Percentiles rank a stretch among this genome's conserved stretches.
phyloP scores from a whole-genome alignment of 306 rosid genomes.

The Quercus ilex region DNA sequence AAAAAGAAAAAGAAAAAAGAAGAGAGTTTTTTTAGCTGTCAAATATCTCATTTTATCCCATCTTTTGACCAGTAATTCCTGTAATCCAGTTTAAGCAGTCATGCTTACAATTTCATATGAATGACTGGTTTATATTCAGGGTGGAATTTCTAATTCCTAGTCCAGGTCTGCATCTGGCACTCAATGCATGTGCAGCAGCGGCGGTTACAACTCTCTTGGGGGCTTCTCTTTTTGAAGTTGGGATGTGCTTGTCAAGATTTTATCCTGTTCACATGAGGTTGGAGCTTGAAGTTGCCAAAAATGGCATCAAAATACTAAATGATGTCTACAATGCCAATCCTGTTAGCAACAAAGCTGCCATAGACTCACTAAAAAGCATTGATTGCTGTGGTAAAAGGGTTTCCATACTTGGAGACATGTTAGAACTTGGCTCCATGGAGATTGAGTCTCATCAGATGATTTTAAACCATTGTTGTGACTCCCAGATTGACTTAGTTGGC shows the following conservation, averaged over 20 bases:
- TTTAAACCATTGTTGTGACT: conserved; percentile 9
- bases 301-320: conserved; percentile 22
- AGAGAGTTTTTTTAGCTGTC: no score
- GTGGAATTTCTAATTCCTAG: conserved; percentile 20
- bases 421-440: conserved; percentile 27
- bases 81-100: neutral
- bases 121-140: conserved; percentile 8
- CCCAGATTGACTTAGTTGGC: conserved; percentile 19
- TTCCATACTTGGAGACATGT: conserved; percentile 32
- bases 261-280: conserved; percentile 24
- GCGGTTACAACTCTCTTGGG: conserved; percentile 32
- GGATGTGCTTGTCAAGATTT: conserved; percentile 16
- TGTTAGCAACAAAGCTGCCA: conserved; percentile 23
- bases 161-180: conserved; percentile 31
- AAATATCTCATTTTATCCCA: no score
- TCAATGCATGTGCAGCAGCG: conserved; percentile 35
- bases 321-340: conserved; percentile 34
- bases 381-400: conserved; percentile 23
- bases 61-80: no score
- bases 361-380: conserved; percentile 16
- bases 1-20: no score
- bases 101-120: neutral
- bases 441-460: conserved; percentile 22
- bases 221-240: conserved; percentile 18
- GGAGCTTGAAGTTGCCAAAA: conserved; percentile 18